Base-by-base conservation (phyloP, 2,329 filamentous ascomycete genomes). In the Stagonosporopsis cucurbitacearum region DNA sequence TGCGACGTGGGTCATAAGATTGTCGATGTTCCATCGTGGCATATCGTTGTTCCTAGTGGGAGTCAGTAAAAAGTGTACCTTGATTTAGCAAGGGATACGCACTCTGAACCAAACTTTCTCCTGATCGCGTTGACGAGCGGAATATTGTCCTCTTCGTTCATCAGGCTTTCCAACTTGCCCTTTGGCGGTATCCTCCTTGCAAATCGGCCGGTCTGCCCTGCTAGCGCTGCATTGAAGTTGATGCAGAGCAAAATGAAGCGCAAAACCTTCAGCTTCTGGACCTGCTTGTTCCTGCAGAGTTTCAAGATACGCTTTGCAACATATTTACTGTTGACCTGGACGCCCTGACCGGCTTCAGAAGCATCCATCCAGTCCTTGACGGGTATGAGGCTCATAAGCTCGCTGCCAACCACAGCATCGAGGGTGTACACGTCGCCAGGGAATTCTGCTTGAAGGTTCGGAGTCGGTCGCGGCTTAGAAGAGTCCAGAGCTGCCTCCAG, bases 311-410 rank as follows among this genome's bases (percentile, higher is more conserved):
- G 85, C 50, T 79, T 77, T 1, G 88, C 86, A 5, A 92, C 87
- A 64, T 84, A 93, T 56, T 82, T 82, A 33, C 86, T 89, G 37
- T 75, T 77, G 30, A 87, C 77, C 41, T 82, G 72, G 33, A 90
- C 80, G 49, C 81, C 79, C 63, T 87, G 80, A 28, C 82, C 81
- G 22, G 82, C 81, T 64, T 83, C 82, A n/a, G 83, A 80, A 43
- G 84, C 82, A 55, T 91, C 85, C 61, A 89, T 82, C 91, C 91
- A 95, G 63, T 91, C 87, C 68, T 86, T 85, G 54, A 93, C 83
- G 11, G 87, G 85, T 7, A 95, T 81, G 12, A 85, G 78, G 47
- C 85, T 84, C 72, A 92, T 82, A 22, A 89, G 84, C 33, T 90
- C 87, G 20, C 78, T 75, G 1, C 89, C 88, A 49, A 95, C 86